phyloP scores from a whole-genome alignment of 2,329 filamentous ascomycete genomes.

The Erysiphe pulchra region DNA sequence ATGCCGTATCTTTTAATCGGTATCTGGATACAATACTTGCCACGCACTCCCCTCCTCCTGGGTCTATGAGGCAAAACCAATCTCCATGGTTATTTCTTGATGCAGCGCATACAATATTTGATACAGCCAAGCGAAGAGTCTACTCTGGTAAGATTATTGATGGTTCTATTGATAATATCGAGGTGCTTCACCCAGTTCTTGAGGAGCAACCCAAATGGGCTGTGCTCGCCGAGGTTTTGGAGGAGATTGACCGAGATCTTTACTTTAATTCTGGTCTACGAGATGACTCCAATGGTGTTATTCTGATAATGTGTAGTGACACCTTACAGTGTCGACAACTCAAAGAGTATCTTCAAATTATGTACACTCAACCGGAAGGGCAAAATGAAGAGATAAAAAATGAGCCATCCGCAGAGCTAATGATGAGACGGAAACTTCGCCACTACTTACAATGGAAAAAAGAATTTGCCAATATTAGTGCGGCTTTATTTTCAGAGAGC shows the following conservation, averaged over 20 bases:
- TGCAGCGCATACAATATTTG: constrained; percentile 81
- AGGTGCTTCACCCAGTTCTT: constrained; percentile 46
- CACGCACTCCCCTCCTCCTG: constrained; percentile 67
- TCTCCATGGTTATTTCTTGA: constrained; percentile 94
- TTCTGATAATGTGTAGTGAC: constrained; percentile 88
- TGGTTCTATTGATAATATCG: constrained; percentile 11
- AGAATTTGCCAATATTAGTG: constrained; percentile 67
- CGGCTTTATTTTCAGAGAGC: constrained; percentile 52
- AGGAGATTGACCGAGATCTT: constrained; percentile 77
- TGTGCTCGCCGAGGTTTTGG: constrained; percentile 64
- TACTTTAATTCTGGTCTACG: constrained; percentile 55
- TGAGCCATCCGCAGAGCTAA: constrained; percentile 50
- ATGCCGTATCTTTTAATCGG: constrained; percentile 75
- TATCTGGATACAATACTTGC: constrained; percentile 87
- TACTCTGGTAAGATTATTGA: constrained; percentile 38
- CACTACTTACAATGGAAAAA: constrained; percentile 79
- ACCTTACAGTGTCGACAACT: constrained; percentile 67
- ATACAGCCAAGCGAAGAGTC: constrained; percentile 65
- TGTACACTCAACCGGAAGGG: constrained; percentile 39
- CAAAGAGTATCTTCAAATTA: constrained; percentile 72
- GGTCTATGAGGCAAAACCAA: constrained; percentile 66
- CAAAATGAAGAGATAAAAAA: constrained; percentile 21
- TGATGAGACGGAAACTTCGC: constrained; percentile 73
- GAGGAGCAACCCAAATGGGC: constrained; percentile 93
- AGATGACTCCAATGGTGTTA: constrained; percentile 74